Base-by-base conservation (phyloP, 768 basidiomycete genomes). In the Pleurotus djamor region DNA sequence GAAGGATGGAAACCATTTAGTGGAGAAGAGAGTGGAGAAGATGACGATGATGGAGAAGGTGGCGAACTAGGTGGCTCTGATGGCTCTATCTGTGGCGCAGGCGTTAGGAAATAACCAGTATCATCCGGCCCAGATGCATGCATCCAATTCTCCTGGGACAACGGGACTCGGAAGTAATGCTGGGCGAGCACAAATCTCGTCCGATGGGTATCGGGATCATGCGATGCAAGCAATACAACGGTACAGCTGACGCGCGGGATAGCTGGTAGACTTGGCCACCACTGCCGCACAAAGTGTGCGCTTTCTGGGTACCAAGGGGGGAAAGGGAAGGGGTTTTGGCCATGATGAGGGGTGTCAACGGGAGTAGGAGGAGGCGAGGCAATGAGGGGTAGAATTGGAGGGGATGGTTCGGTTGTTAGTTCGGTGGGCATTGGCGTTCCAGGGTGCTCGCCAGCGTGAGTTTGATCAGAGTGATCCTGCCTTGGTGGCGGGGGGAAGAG, bases 221-320 rank as follows among this genome's bases (percentile, higher is more conserved):
- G 86, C 9, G 80, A 76, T 0, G 86, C 83, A 3, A 89, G 80
- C 1, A 91, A 77, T 17, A 89, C 81, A 17, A 90, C 88, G 0
- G 88, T 88, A 64, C 87, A 89, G 70, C 87, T 89, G 7, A 89
- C 79, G 28, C 83, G 77, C 1, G 86, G 89, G 10, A 89, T 81
- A 1, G 78, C 76, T 0, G 84, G 79, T 3, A 90, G 71, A 2
- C 82, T 84, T 1, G 89, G 89, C 89, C 89, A 91, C 89, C 89
- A 91, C 61, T 91, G 89, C 9, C 89, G 83, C 4, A 91, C 88
- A 60, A 90, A 91, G 71, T 90, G 88, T 0, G 87, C 88, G 52
- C 81, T 83, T 66, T 89, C 88, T 12, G 88, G 87, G 61, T 83
- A 85, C 88, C 87, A 90, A 0, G 80, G 78, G 0, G 86, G 86